A percentile compares a stretch with the other conserved stretches of the same genome.
phyloP scores from a whole-genome alignment of 768 basidiomycete species.

The Suillus spraguei region DNA sequence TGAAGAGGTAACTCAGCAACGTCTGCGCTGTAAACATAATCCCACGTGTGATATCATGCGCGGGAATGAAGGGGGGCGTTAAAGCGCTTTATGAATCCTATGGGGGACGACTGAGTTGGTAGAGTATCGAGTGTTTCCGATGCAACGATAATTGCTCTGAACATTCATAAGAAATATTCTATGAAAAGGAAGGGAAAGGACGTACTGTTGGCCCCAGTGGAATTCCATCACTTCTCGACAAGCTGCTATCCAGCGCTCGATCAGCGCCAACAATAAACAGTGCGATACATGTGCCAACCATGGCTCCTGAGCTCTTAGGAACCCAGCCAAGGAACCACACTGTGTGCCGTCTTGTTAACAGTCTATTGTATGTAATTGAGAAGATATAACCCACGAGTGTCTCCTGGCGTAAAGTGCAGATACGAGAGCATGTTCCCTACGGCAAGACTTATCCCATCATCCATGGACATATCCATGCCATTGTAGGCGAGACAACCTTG shows the following conservation, averaged over 20 bases:
- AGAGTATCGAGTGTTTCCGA: slow-evolving; percentile 30
- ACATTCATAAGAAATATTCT: background rate
- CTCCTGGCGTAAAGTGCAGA: slow-evolving; percentile 67
- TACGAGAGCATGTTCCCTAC: slow-evolving; percentile 55
- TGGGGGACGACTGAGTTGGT: slow-evolving; percentile 1
- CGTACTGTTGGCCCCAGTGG: slow-evolving; percentile 58
- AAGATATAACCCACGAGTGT: slow-evolving; percentile 44
- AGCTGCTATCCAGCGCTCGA: slow-evolving; percentile 76
- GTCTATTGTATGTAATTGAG: background rate
- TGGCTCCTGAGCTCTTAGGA: slow-evolving; percentile 59
- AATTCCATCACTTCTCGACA: slow-evolving; percentile 55
- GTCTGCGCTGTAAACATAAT: slow-evolving; percentile 57
- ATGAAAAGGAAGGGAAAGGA: slow-evolving; percentile 2
- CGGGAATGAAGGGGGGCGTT: slow-evolving; percentile 59
- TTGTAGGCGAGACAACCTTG: slow-evolving; percentile 33
- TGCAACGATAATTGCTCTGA: slow-evolving; percentile 34
- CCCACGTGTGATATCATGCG: slow-evolving; percentile 67
- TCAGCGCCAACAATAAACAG: slow-evolving; percentile 72
- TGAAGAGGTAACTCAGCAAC: slow-evolving; percentile 62
- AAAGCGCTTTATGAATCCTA: slow-evolving; percentile 25
- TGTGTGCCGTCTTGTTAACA: slow-evolving; percentile 10
- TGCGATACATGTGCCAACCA: slow-evolving; percentile 77
- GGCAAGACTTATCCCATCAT: slow-evolving; percentile 48
- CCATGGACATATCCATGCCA: slow-evolving; percentile 64
- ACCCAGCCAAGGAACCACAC: slow-evolving; percentile 74